phyloP scores from a whole-genome alignment of 78 protist species.

The Dictyostelium capitatum region DNA sequence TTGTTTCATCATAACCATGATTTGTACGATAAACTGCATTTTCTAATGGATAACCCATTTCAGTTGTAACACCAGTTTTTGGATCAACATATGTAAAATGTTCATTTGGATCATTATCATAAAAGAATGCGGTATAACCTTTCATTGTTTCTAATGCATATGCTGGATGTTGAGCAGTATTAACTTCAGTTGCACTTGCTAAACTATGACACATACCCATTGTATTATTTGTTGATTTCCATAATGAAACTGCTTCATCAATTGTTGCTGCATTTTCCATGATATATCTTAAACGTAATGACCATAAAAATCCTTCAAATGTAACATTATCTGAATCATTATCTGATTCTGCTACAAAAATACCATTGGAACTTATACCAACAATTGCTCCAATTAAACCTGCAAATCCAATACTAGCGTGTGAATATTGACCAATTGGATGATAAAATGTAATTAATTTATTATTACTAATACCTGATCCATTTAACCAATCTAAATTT shows the following conservation, averaged over 20 bases:
- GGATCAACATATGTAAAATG: conserved; percentile 17
- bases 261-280: conserved; percentile 75
- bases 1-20: conserved; percentile 81
- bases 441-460: conserved; percentile 77
- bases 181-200: conserved; percentile 32
- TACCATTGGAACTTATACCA: conserved; percentile 79
- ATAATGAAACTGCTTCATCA: conserved; percentile 42
- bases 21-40: conserved; percentile 87
- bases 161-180: conserved; percentile 39
- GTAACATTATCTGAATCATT: conserved; percentile 59
- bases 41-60: conserved; percentile 73
- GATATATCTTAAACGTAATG: conserved; percentile 68
- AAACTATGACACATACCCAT: conserved; percentile 83
- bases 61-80: conserved; percentile 3
- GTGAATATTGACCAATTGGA: conserved; percentile 27
- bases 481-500: conserved; percentile 84
- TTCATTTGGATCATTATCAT: conserved; percentile 80
- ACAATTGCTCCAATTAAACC: conserved; percentile 81
- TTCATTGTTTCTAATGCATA: conserved; percentile 80
- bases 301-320: conserved; percentile 85
- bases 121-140: conserved; percentile 79
- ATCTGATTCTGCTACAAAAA: conserved; percentile 80
- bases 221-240: conserved; percentile 83
- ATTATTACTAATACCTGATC: conserved; percentile 73
- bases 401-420: conserved; percentile 52